Evolutionary conservation across 805 yeast genomes (phyloP), one percentile per base, ranked within the genome.

Genomic region (Clavispora carvajalis): DNA sequence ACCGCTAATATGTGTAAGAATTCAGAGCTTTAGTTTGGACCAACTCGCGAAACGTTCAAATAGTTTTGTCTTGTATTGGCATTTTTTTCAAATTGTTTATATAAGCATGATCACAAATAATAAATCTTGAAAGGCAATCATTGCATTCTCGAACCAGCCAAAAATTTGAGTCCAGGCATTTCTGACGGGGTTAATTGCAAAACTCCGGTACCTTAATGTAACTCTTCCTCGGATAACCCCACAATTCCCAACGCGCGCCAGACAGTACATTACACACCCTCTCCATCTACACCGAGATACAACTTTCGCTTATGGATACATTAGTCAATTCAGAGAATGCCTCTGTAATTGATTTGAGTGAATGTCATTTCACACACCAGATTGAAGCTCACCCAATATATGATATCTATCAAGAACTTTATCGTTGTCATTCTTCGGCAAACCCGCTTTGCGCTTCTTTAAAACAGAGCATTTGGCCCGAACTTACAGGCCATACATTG

Each of bases 401-500:
- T 39, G 17, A 34, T 23, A 41, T 41, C 21, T 54, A 53, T 31
- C 17, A 39, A 21, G 31, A 44, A 10, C 31, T 39, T 2, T 47
- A 48, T 33, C 33, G 34, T 11, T 33, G 9, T 11, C 57, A 54
- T 31, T 19, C 43, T 7, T 41, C 28, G 3, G 18, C n/a, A 4
- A 47, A 55, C 22, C 50, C 47, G n/a, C 35, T 22, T 9, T 41
- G 43, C 23, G 48, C 45, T 8, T 37, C 30, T 11, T 54, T 59
- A 11, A 46, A 53, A 16, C 70, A 66, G 38, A 48, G 45, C 25
- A 53, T 66, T 19, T 52, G 54, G 45, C 70, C 72, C 2, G 57
- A 51, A 31, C 53, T 69, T 30, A 68, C 73, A 1, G 69, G 71
- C 2, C 45, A 51, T 13, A 65, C 68, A 2, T 49, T 68, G 29